Evolutionary conservation across 2,329 filamentous ascomycete species (phyloP).

Genomic region (Whalleya microplaca): DNA sequence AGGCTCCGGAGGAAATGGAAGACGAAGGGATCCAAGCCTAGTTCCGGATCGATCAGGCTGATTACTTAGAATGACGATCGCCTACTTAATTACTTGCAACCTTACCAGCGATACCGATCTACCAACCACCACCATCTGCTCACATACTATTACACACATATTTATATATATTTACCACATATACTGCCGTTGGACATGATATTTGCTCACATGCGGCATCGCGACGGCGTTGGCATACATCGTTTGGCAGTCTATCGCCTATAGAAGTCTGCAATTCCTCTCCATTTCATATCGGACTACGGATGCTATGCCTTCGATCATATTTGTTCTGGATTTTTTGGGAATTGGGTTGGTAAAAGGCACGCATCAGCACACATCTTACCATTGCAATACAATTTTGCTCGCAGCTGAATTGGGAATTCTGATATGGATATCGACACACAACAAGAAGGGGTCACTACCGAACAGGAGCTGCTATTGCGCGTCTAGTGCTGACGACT

Average conservation of each 20-base stretch:
- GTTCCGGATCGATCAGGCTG: constrained; percentile 28
- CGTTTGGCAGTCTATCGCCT: background rate
- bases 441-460: background rate
- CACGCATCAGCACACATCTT: constrained; percentile 20
- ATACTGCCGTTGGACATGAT: constrained; percentile 10
- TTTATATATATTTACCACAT: constrained; percentile 13
- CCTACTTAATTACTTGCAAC: background rate
- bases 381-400: constrained; percentile 4
- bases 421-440: constrained; percentile 10
- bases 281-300: constrained; percentile 2
- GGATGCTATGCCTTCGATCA: constrained; percentile 7
- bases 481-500: constrained; percentile 18
- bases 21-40: constrained; percentile 37
- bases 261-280: constrained; percentile 3
- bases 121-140: background rate
- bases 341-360: constrained; percentile 20
- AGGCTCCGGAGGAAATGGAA: constrained; percentile 34
- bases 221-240: constrained; percentile 32
- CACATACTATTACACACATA: constrained; percentile 4
- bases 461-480: background rate
- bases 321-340: constrained; percentile 6
- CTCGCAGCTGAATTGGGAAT: constrained; percentile 15
- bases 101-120: constrained; percentile 3
- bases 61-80: constrained; percentile 12
- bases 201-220: constrained; percentile 29